phyloP scores from a whole-genome alignment of 768 basidiomycete genomes.

The Clathrus columnatus region DNA sequence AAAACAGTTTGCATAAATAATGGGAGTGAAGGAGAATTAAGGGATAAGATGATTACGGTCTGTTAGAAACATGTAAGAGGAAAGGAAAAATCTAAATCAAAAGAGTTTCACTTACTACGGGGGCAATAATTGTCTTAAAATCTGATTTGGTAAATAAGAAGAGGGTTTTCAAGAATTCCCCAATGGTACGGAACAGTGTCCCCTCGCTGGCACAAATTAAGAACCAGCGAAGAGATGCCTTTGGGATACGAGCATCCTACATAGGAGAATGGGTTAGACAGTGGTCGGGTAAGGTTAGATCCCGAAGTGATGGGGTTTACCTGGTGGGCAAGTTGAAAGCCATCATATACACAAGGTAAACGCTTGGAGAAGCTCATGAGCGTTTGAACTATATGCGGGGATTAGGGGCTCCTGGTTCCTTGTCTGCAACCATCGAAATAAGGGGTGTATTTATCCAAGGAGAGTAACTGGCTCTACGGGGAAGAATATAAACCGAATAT shows the following conservation, averaged over 20 bases:
- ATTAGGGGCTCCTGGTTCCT: neutral
- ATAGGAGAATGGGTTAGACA: neutral
- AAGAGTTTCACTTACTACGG: constrained; percentile 29
- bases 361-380: neutral
- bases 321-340: neutral
- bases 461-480: neutral
- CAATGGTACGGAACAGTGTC: neutral
- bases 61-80: neutral
- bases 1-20: constrained; percentile 22
- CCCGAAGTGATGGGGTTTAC: neutral
- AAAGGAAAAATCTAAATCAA: neutral
- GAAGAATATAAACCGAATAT: neutral
- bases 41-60: neutral
- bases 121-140: constrained; percentile 37
- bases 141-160: constrained; percentile 30
- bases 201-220: neutral
- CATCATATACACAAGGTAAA: neutral
- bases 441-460: neutral
- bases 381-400: neutral
- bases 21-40: neutral
- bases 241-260: neutral
- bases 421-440: neutral
- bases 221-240: neutral
- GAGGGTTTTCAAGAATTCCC: constrained; percentile 2
- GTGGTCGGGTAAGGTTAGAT: neutral